Evolutionary conservation across 441 rosid genomes (phyloP), one percentile per base, ranked within the genome.

Genomic region (Croton laevigatus): DNA sequence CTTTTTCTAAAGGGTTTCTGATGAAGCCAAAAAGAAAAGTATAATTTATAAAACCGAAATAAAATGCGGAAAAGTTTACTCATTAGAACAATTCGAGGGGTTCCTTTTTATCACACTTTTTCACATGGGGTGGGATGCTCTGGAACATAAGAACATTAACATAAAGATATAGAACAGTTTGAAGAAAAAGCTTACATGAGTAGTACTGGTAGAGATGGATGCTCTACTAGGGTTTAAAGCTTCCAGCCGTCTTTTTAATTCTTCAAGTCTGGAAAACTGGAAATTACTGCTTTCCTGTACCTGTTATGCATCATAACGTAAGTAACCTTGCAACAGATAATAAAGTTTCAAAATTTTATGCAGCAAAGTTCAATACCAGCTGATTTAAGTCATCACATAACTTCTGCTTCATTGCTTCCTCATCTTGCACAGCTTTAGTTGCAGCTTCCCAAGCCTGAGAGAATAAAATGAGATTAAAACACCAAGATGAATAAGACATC

Each of bases 241-340:
- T 77, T 85, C 91, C 77, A 92, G 73, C 59, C 96, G 83, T 77
- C 91, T 85, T 88, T 92, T 94, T 73, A 92, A 75, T 81, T 88
- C 96, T 85, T 92, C 94, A 62, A 94, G 97, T 80, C 94, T 83
- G 66, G 97, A 75, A 75, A 81, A 86, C 83, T 94, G 99, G 14
- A 79, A 70, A 72, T 64, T 85, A 76, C 97, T 90, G 85, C 99
- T 92, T 85, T 94, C 94, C 85, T 90, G 90, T 69, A 94, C 97
- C 98, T 90, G 71, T 63, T 36, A 79, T 46, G 58, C 20, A 73
- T 38, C 58, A 70, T 40, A 20, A 52, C 13, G 71, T 16, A 44
- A 75, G 53, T 0, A 8, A 62, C 57, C 34, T 44, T 11, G 1
- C 12, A 23, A 72, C 34, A 70, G 73, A 65, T 20, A 64, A 6